Base-by-base conservation (phyloP, 768 basidiomycete species). In the Rhodotorula taiwanensis region DNA sequence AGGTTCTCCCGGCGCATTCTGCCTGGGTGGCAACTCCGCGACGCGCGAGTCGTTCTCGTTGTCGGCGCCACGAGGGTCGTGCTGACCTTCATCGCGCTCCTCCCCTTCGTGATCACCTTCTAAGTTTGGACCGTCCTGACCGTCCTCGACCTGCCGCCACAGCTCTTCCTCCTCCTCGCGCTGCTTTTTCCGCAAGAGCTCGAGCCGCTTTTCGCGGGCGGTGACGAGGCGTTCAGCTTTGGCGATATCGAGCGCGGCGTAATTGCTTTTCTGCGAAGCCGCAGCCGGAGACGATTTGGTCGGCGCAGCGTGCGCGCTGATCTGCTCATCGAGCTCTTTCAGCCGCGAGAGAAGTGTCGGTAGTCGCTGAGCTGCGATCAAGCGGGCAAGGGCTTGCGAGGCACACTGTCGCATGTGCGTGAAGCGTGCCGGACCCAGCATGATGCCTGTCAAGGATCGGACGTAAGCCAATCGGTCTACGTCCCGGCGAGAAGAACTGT, bases 361-460 rank as follows among this genome's bases (percentile, higher is more conserved):
- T 23, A 62, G 58, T 9, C 33, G 13, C 14, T 47, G 61, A 1
- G 61, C 58, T 28, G 57, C 39, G 21, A 53, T 23, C 36, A 68
- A 62, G 51, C 57, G 66, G 20, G 50, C 6, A 51, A 68, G 55
- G 1, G 66, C 88, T 73, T 91, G 87, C 21, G 79, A 73, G 9
- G 87, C 78, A 72, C 88, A 89, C 3, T 80, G 83, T 74, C 88
- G 84, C 69, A 90, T 86, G 70, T 91, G 89, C 5, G 80, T 74
- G 74, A 90, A 91, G 39, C 89, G 62, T 23, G 78, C 80, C 9
- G 88, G 86, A 4, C 89, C 89, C 7, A 91, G 78, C 78, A 89
- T 77, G 11, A 80, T 83, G n/a, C 89, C 66, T 67, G n/a, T 8
- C 16, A 0, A 23, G 10, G 36, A 16, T 9, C 16, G 9, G 9